Conservation (phyloP, 306 rosid species). For the Quercus ilex region DNA sequence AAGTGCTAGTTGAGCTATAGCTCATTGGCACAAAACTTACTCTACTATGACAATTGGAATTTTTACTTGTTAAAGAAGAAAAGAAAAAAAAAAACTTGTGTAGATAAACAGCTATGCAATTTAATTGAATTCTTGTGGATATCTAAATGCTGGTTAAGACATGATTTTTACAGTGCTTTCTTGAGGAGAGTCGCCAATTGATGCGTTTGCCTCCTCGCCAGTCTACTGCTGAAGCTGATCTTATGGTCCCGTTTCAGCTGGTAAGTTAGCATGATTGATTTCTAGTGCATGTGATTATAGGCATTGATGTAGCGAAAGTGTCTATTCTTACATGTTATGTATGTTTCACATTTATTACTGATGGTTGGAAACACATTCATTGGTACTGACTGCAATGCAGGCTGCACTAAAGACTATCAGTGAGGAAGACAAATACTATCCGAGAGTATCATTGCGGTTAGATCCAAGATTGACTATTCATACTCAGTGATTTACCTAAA, state of each 20-base stretch:
- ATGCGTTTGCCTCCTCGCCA: conserved; percentile 97
- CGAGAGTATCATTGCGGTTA: conserved; percentile 83
- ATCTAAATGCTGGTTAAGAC: not conserved
- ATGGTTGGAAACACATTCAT: conserved; percentile 14
- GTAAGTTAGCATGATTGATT: conserved; percentile 39
- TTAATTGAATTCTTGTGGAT: conserved; percentile 14
- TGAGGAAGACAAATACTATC: conserved; percentile 87
- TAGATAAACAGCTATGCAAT: conserved; percentile 10
- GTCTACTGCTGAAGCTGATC: conserved; percentile 98
- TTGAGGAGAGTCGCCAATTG: conserved; percentile 90
- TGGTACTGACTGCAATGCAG: conserved; percentile 45
- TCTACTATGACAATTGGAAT: too few relatives aligned
- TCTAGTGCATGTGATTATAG: conserved; percentile 9
- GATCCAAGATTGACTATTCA: conserved; percentile 18
- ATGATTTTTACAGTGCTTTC: conserved; percentile 66
- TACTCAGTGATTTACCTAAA: conserved; percentile 5
- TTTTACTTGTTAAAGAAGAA: not conserved
- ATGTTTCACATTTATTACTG: conserved; percentile 9
- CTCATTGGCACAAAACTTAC: too few relatives aligned
- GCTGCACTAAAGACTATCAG: conserved; percentile 90
- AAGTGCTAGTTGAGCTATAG: too few relatives aligned
- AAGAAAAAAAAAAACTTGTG: too few relatives aligned
- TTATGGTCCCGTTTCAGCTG: conserved; percentile 93
- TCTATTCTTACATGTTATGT: conserved; percentile 17
- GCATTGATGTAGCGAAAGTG: conserved; percentile 12